A percentile compares a stretch with the other conserved stretches of the same genome.
These are phyloP conservation scores for Hypoxylon trugodes DNA, from an alignment of 495 filamentous ascomycete genomes.

Conservation along the genomic window DNA sequence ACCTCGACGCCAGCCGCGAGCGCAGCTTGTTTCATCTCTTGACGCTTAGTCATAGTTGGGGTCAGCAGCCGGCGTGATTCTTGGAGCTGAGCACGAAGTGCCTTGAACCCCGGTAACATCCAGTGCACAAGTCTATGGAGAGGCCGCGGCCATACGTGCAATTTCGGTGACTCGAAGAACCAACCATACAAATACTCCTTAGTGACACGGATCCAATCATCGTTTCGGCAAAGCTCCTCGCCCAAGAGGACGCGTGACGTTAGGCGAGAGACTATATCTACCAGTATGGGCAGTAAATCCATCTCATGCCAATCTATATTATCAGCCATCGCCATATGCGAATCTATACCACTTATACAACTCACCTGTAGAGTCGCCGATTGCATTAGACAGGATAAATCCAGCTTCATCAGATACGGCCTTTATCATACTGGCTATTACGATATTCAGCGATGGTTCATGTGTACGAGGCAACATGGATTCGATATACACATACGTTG, in stretches of 20 bases:
- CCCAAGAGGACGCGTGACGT: constrained; percentile 60
- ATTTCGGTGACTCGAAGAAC: constrained; percentile 39
- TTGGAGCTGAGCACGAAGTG: constrained; percentile 26
- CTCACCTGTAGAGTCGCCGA: constrained; percentile 28
- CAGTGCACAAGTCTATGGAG: constrained; percentile 47
- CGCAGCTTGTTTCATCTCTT: constrained; percentile 27
- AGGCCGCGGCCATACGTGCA: constrained; percentile 46
- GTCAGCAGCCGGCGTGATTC: constrained; percentile 39
- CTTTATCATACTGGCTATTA: constrained; percentile 44
- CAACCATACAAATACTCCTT: constrained; percentile 49
- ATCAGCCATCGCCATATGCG: neutral
- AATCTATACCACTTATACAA: neutral
- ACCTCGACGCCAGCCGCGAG: constrained; percentile 8
- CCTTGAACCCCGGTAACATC: constrained; percentile 46
- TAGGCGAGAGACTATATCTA: constrained; percentile 52
- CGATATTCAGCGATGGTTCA: neutral
- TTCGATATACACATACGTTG: neutral
- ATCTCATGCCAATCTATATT: constrained; percentile 42
- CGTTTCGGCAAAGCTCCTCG: constrained; percentile 53
- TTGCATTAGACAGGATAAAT: constrained; percentile 44
- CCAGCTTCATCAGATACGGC: constrained; percentile 54
- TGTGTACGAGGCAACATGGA: neutral
- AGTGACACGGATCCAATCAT: constrained; percentile 53
- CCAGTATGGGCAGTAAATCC: constrained; percentile 20
- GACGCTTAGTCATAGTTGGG: constrained; percentile 42